A percentile compares a stretch with the other conserved stretches of the same genome.
phyloP scores from a whole-genome alignment of 2,329 filamentous ascomycete genomes.

The Alternaria sp. region DNA sequence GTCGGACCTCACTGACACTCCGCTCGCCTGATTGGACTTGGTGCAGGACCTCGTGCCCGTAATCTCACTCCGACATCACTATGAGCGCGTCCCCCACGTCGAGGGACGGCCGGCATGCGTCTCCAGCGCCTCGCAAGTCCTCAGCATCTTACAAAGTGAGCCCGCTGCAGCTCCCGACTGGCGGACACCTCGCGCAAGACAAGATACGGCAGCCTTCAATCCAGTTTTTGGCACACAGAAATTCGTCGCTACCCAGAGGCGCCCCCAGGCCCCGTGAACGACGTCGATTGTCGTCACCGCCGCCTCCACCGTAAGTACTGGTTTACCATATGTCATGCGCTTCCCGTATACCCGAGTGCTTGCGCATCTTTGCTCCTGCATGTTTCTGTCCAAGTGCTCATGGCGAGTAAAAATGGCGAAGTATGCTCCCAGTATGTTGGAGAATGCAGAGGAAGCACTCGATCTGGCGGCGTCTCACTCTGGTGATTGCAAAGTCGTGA shows the following conservation, averaged over 20 bases:
- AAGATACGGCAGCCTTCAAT: slow-evolving; percentile 49
- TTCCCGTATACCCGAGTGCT: slow-evolving; percentile 5
- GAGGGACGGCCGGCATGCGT: slow-evolving; percentile 36
- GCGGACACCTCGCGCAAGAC: slow-evolving; percentile 33
- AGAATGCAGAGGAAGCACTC: slow-evolving; percentile 23
- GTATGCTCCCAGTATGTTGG: slow-evolving; percentile 34
- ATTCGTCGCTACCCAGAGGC: slow-evolving; percentile 42
- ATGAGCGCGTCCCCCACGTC: slow-evolving; percentile 50
- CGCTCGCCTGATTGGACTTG: slow-evolving; percentile 31
- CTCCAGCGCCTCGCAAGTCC: slow-evolving; percentile 35
- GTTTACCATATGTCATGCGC: slow-evolving; percentile 6
- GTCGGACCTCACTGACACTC: slow-evolving; percentile 24
- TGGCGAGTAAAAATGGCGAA: slow-evolving; percentile 30
- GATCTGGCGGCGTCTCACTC: slow-evolving; percentile 28
- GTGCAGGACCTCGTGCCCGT: slow-evolving; percentile 31
- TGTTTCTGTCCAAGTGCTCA: slow-evolving; percentile 8
- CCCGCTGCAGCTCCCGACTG: slow-evolving; percentile 37
- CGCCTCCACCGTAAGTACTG: slow-evolving; percentile 53
- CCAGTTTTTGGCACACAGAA: slow-evolving; percentile 49
- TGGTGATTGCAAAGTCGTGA: slow-evolving; percentile 20
- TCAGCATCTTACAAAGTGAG: slow-evolving; percentile 30
- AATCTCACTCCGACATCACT: slow-evolving; percentile 25
- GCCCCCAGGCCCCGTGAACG: slow-evolving; percentile 45
- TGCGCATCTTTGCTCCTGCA: slow-evolving; percentile 10
- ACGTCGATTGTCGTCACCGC: slow-evolving; percentile 52